phyloP scores from a whole-genome alignment of 768 basidiomycete genomes.

The Kondoa subrosea region DNA sequence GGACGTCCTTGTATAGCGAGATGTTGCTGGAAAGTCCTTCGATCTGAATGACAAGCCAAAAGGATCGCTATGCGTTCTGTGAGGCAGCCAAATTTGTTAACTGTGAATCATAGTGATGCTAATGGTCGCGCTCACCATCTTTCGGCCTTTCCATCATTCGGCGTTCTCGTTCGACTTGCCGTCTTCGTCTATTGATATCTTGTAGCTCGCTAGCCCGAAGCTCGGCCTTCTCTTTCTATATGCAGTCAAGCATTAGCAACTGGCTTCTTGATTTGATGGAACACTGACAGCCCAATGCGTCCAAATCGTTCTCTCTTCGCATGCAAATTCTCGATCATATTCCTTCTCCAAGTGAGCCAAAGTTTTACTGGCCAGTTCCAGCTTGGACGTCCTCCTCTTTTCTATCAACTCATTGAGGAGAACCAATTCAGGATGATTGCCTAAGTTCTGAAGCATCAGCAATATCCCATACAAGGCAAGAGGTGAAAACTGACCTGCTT shows the following conservation, averaged over 20 bases:
- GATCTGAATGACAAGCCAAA: constrained; percentile 20
- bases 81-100: background rate
- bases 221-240: constrained; percentile 74
- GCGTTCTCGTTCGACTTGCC: constrained; percentile 45
- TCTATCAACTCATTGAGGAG: constrained; percentile 64
- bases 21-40: constrained; percentile 19
- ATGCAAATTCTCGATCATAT: constrained; percentile 45
- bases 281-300: constrained; percentile 68
- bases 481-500: constrained; percentile 43
- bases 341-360: constrained; percentile 51
- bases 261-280: background rate
- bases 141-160: constrained; percentile 1
- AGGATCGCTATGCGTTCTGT: constrained; percentile 21
- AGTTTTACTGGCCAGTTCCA: constrained; percentile 61
- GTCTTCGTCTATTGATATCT: constrained; percentile 65
- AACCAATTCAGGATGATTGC: constrained; percentile 67
- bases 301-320: constrained; percentile 66
- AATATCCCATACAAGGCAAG: background rate
- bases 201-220: constrained; percentile 75
- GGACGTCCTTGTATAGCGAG: constrained; percentile 21
- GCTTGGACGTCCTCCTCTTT: constrained; percentile 58
- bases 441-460: constrained; percentile 35
- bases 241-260: constrained; percentile 12
- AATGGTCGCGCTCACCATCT: constrained; percentile 11
- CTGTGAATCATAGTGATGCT: background rate